Base-by-base conservation (phyloP, 1,284 basidiomycete species). In the Rhodotorula mucilaginosa region DNA sequence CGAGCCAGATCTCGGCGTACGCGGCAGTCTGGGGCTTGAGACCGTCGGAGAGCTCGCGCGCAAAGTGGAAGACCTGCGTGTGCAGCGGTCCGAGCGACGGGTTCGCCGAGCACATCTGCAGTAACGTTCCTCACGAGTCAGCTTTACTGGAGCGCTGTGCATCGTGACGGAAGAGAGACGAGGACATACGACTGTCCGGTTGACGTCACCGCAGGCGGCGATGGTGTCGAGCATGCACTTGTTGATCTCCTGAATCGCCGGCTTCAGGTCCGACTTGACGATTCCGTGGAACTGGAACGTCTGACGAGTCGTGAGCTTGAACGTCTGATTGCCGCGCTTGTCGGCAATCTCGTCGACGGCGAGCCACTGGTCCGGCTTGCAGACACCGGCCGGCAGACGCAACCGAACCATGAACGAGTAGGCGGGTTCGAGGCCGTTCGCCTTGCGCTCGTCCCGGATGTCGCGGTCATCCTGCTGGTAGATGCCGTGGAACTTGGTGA, bases 211-310 rank as follows among this genome's bases (percentile, higher is more conserved):
- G 79, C 97, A 99, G 44, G 97, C 96, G 61, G 96, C 96, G 73
- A 99, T 88, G 7, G 97, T 99, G 83, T 99, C 97, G 72, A 99
- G 85, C 78, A 97, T 81, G 47, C 87, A 89, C 71, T 89, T 87
- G 84, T 99, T 99, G 82, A 99, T 98, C 69, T 90, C 92, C 83
- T 97, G 93, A 80, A 99, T 98, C 29, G 94, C 91, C 56, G 90
- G 88, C 84, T 99, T 99, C 81, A 99, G 83, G 82, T 99, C 92
- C 76, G 87, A 87, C 86, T 99, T 99, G 84, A 99, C 90, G 77
- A 99, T 90, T 73, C 96, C 96, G 83, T 99, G 96, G 87, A 97
- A 99, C 84, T 99, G 96, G 89, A 98, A 98, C n/a, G 97, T 99
- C 83, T 95, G 89, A 73, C 96, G 86, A 44, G 97, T 99, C 63